Evolutionary conservation across 371 early-diverging fungal genomes (phyloP), one percentile per base, ranked within the genome.

Genomic region (Mucor piriformis): DNA sequence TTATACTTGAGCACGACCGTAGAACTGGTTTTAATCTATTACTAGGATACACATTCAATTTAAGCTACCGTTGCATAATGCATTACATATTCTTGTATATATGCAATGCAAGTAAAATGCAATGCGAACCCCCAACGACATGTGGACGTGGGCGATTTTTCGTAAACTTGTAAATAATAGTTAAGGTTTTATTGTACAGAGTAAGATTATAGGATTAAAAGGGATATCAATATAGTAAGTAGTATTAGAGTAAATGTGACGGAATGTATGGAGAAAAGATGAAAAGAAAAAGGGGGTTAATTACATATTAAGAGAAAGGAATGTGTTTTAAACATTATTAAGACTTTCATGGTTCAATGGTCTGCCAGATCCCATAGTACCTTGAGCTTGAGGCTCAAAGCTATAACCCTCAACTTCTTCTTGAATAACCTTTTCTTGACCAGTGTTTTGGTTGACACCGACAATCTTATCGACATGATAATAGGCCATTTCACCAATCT

Each of bases 401-500:
- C 35, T 64, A 29, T 69, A 66, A 24, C 65, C 68, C 32, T 67
- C 51, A 8, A 79, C 62, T 33, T 79, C 67, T 56, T 79, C 70
- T 21, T 66, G 57, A 15, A 79, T 57, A 29, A 76, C 54, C 32
- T 69, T 70, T 43, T 76, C 70, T 58, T 76, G 73, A 10, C 74
- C 74, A 15, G 70, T 76, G 20, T 44, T 50, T 34, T 70, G 76
- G 24, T 79, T 61, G 10, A 76, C 63, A 15, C 71, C 72, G 12
- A 80, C 63, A 27, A 79, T 57, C 54, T 76, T 76, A 43, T 76
- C 79, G 2, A 78, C 74, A 51, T 81, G 77, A 42, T 82, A 80
- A 50, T 87, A 90, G 23, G 90, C 88, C 61, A 76, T 63, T 73
- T 91, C 92, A 59, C 92, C 93, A 48, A 92, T 83, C 74, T 94